Evolutionary conservation across 2,329 filamentous ascomycete species (phyloP).

Genomic region (Aspergillus udagawae): DNA sequence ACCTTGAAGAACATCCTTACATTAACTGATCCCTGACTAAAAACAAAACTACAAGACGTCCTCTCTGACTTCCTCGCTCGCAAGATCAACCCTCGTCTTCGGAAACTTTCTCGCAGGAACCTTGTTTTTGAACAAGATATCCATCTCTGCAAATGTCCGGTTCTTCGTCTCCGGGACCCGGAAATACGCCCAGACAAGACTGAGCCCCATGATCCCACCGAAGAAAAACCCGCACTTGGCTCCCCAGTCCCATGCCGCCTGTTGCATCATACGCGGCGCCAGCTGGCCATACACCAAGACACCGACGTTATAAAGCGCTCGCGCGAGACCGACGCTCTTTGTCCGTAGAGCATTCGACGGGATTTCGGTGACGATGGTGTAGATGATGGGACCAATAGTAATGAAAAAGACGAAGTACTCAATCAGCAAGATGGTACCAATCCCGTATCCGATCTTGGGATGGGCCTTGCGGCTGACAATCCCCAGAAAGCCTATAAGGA

Average conservation of each 20-base stretch:
- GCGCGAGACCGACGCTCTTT: constrained; percentile 53
- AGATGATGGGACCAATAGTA: constrained; percentile 52
- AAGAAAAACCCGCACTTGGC: constrained; percentile 10
- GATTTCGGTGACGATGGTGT: constrained; percentile 50
- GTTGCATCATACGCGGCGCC: too few relatives aligned
- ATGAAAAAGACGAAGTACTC: constrained; percentile 54
- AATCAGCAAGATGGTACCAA: constrained; percentile 43
- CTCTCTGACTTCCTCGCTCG: too few relatives aligned
- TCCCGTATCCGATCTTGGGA: constrained; percentile 32
- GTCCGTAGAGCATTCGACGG: constrained; percentile 50
- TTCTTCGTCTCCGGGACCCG: constrained; percentile 10
- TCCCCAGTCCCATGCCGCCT: constrained; percentile 3
- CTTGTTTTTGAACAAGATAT: constrained; percentile 7
- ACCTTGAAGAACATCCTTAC: too few relatives aligned
- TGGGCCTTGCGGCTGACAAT: constrained; percentile 21
- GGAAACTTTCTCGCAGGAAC: neutral
- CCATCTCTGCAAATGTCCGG: constrained; percentile 10
- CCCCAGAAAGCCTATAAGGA: constrained; percentile 22
- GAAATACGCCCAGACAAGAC: constrained; percentile 4
- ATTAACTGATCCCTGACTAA: too few relatives aligned
- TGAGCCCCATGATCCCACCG: neutral
- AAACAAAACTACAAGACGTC: too few relatives aligned
- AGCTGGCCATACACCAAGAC: too few relatives aligned
- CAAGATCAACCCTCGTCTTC: too few relatives aligned
- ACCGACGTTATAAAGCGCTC: constrained; percentile 46